Percentiles rank a stretch among this genome's conserved stretches.
Evolutionary conservation across 2,329 filamentous ascomycete species (phyloP).

Genomic region (Colletotrichum cereale): DNA sequence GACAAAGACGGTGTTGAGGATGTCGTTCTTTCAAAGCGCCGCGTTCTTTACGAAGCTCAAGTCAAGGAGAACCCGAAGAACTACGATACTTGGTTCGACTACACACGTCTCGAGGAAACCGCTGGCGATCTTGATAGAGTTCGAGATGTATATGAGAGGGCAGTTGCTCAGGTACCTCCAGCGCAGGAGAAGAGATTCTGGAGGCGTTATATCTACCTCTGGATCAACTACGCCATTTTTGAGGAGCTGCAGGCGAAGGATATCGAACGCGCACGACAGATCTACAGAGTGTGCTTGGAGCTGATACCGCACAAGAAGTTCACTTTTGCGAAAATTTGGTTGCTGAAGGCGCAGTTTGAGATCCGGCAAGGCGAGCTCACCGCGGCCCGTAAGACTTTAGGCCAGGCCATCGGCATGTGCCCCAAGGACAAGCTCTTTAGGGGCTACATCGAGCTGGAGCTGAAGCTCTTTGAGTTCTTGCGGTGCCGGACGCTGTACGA

Average conservation of each 20-base stretch:
- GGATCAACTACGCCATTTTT: constrained; percentile 97
- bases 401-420: constrained; percentile 91
- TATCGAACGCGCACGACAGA: constrained; percentile 81
- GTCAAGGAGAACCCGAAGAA: constrained; percentile 95
- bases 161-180: constrained; percentile 94
- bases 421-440: constrained; percentile 97
- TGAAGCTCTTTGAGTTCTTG: constrained; percentile 93
- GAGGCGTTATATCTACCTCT: constrained; percentile 97
- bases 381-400: constrained; percentile 87
- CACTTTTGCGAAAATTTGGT: constrained; percentile 97
- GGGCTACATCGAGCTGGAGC: constrained; percentile 92
- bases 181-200: constrained; percentile 98
- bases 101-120: constrained; percentile 88
- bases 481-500: constrained; percentile 92
- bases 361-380: constrained; percentile 86
- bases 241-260: constrained; percentile 91
- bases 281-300: constrained; percentile 89
- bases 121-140: constrained; percentile 86
- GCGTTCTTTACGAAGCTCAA: constrained; percentile 94
- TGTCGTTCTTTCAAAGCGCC: constrained; percentile 92
- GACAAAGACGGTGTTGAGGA: constrained; percentile 94
- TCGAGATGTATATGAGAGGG: constrained; percentile 93
- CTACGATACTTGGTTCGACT: constrained; percentile 98
- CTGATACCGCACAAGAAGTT: constrained; percentile 96
- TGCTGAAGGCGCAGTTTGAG: constrained; percentile 93